Base-by-base conservation (phyloP, 2,329 filamentous ascomycete genomes). In the Penicillium decumbens region DNA sequence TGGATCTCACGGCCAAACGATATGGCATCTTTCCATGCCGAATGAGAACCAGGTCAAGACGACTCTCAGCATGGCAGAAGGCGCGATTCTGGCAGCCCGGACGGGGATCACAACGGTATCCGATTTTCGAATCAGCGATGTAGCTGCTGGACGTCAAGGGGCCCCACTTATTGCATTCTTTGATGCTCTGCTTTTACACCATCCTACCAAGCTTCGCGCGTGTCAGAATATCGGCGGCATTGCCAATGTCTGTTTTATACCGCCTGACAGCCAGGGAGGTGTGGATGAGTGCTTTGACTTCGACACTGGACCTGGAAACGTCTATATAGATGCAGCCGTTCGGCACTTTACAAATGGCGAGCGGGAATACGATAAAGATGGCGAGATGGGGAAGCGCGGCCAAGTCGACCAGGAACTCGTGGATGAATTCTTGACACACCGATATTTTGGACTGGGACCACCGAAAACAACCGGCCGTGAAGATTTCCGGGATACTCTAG, bases 201-300 rank as follows among this genome's bases (percentile, higher is more conserved):
- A 83, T 57, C 76, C 80, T 0, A 77, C 66, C 4, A 81, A 80
- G 63, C 67, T 81, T 7, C 75, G 81, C 20, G 78, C 77, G 2
- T 82, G 80, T 62, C 78, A 83, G 59, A 82, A 83, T 59, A 82
- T 83, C 46, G 79, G 79, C 44, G 80, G 80, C 28, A 81, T 84
- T 37, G 77, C 77, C 29, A 83, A 80, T 55, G 77, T 84, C 25
- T 83, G 77, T 66, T 82, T 59, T 18, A 52, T 59, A 12, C 53
- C 56, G 4, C 57, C 55, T 1, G 57, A 59, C 6, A 57, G 35
- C 9, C 57, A 59, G 23, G 57, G 57, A 20, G 57, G 57, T 2
- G 53, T 58, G 1, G 63, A 68, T 50, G 66, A 70, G 38, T 73
- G 70, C 50, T 76, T 75, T 56, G 77, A 79, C 57, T 78, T 80